Conservation (phyloP, 2,329 filamentous ascomycete genomes). For the Alternaria consortialis region DNA sequence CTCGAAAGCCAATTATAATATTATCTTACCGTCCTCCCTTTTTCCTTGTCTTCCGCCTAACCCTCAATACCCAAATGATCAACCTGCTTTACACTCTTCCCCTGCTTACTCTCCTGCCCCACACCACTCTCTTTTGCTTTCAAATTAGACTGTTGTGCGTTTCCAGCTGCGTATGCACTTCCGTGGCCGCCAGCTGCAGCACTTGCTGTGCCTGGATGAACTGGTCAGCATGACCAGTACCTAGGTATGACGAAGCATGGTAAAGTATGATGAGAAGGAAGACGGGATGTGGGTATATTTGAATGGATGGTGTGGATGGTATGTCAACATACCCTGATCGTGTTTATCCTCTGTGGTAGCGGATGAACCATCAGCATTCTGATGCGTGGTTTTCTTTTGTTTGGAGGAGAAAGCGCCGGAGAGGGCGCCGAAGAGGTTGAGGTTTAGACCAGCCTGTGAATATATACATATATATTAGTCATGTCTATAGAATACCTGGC, state of each 20-base stretch:
- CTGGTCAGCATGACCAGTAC: too few species aligned
- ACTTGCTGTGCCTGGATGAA: constrained; percentile 25
- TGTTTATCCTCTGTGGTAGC: constrained; percentile 33
- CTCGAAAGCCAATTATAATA: background rate
- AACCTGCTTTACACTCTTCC: constrained; percentile 29
- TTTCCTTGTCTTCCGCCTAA: constrained; percentile 1
- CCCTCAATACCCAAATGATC: constrained; percentile 51
- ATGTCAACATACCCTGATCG: constrained; percentile 31
- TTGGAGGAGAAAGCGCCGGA: constrained; percentile 43
- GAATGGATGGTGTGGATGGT: too few species aligned
- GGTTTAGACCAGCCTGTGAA: constrained; percentile 39
- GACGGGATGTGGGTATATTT: too few species aligned
- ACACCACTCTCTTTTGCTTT: constrained; percentile 15
- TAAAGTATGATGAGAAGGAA: too few species aligned
- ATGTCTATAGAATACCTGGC: background rate
- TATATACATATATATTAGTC: background rate
- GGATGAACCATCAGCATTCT: constrained; percentile 37
- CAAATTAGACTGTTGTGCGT: constrained; percentile 26
- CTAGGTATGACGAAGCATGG: too few species aligned
- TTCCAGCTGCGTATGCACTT: constrained; percentile 32
- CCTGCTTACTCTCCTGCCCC: constrained; percentile 14
- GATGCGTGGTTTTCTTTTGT: constrained; percentile 43
- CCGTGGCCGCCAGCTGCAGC: constrained; percentile 31
- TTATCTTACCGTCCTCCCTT: background rate
- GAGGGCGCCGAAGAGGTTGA: constrained; percentile 50